Evolutionary conservation across 768 basidiomycete genomes (phyloP), one percentile per base, ranked within the genome.

Genomic region (Mycena maculata): DNA sequence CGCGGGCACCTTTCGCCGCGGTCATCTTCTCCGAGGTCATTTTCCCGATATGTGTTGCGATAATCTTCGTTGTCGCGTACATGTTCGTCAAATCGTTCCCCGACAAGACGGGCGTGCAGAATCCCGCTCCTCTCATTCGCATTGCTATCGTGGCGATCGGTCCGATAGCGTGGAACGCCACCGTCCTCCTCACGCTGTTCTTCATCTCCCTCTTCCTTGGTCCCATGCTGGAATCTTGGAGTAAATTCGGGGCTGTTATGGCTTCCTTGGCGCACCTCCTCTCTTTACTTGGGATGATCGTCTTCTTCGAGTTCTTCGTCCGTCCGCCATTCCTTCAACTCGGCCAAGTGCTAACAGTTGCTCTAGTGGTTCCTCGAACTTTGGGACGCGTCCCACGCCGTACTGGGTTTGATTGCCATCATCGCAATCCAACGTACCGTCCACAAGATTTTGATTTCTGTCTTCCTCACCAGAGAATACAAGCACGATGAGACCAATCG

Each of bases 401-500:
- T 98, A 4, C 85, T 99, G 27, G 98, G 97, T 58, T 84, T 98
- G 75, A 92, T 98, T 68, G 86, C 93, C 41, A 91, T 96, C 65
- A 88, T 98, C 68, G 89, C 92, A 27, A 90, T 99, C 54, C 96
- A 99, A 79, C 88, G 98, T 50, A 91, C 93, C 39, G 87, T 99
- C 72, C 93, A 95, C 82, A 99, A 99, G 84, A 89, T 97, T 68
- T 85, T 98, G 60, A 99, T 99, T 68, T 87, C 96, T 7, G 92
- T 95, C 49, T 95, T 96, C 87, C 86, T 99, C 49, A 94, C 95
- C 27, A 92, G 98, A 75, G 98, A 99, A 80, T 97, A 92, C 85
- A 98, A 99, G 82, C 95, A 98, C 76, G 98, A 99, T 76, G 96
- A 98, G 83, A 96, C 94, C 28, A 99, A 99, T 82, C 87, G 94